Percentiles rank a stretch among this genome's conserved stretches.
phyloP scores from a whole-genome alignment of 1,284 basidiomycete species.

The Meira nashicola region DNA sequence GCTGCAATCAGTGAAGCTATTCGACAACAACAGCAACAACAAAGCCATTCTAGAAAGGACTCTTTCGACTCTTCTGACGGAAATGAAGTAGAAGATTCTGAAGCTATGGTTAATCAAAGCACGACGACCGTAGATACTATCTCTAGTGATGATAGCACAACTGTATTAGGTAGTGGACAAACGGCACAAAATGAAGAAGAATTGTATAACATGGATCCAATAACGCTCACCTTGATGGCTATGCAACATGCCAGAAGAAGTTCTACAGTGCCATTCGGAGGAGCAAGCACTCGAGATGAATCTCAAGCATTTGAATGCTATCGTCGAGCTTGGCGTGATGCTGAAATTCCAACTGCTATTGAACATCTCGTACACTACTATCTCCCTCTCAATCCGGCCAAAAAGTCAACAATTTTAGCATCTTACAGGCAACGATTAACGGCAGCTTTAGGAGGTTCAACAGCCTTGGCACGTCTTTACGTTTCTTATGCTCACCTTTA shows the following conservation, averaged over 20 bases:
- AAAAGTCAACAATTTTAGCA: neutral
- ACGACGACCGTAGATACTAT: slow-evolving; percentile 1
- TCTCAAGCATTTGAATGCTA: slow-evolving; percentile 35
- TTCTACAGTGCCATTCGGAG: neutral
- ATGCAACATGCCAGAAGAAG: slow-evolving; percentile 17
- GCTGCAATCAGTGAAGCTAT: slow-evolving; percentile 8
- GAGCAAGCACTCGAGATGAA: slow-evolving; percentile 5
- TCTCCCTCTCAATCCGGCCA: slow-evolving; percentile 24
- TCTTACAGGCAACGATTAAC: slow-evolving; percentile 23
- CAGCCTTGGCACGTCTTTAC: slow-evolving; percentile 32
- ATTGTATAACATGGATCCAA: slow-evolving; percentile 39
- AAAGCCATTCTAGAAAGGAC: neutral
- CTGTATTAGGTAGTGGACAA: slow-evolving; percentile 6
- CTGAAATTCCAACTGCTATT: slow-evolving; percentile 32
- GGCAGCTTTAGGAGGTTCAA: slow-evolving; percentile 34
- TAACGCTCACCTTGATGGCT: slow-evolving; percentile 33
- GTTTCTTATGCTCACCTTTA: slow-evolving; percentile 32
- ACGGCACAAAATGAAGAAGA: slow-evolving; percentile 12
- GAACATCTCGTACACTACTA: slow-evolving; percentile 34
- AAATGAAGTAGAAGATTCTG: neutral
- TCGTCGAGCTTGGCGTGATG: slow-evolving; percentile 30
- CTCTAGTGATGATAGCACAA: slow-evolving; percentile 13
- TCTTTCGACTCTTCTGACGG: neutral
- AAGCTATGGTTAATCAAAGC: neutral
- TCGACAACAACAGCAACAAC: neutral